phyloP scores from a whole-genome alignment of 768 basidiomycete genomes.

The Trametes villosa region DNA sequence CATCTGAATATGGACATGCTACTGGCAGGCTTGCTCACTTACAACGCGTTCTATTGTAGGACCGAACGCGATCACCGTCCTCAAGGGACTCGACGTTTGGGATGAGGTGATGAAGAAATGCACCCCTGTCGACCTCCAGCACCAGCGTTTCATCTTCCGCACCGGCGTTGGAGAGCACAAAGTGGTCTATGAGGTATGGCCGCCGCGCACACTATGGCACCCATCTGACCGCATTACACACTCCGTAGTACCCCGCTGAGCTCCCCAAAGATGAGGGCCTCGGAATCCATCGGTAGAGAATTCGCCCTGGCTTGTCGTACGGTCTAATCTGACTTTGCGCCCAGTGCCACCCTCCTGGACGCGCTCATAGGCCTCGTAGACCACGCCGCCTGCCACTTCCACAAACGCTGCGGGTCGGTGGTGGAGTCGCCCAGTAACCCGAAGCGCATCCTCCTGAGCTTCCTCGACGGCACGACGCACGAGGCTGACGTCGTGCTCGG shows the following conservation, averaged over 20 bases:
- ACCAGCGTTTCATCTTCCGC: constrained; percentile 43
- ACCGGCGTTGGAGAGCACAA: constrained; percentile 48
- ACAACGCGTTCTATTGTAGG: constrained; percentile 41
- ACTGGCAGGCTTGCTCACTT: not conserved
- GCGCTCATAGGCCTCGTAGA: constrained; percentile 50
- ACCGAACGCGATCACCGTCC: constrained; percentile 52
- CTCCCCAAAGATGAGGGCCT: constrained; percentile 42
- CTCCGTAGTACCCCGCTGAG: constrained; percentile 37
- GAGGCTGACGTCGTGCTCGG: constrained; percentile 55
- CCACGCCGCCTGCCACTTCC: constrained; percentile 48
- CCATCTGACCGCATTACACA: not conserved
- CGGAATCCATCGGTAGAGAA: constrained; percentile 49
- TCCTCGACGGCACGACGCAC: constrained; percentile 51
- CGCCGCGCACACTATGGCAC: not conserved
- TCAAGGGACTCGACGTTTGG: constrained; percentile 48
- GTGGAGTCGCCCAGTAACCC: constrained; percentile 15
- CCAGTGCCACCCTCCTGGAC: constrained; percentile 53
- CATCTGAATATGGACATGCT: not conserved
- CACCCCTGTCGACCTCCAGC: constrained; percentile 37
- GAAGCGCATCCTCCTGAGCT: constrained; percentile 41
- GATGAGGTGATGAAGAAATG: constrained; percentile 44
- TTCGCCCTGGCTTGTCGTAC: not conserved
- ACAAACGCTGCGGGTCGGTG: constrained; percentile 47
- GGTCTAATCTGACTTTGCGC: not conserved
- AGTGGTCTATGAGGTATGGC: constrained; percentile 49